Conservation (phyloP, 805 yeast genomes). For the Metschnikowia arizonensis region DNA sequence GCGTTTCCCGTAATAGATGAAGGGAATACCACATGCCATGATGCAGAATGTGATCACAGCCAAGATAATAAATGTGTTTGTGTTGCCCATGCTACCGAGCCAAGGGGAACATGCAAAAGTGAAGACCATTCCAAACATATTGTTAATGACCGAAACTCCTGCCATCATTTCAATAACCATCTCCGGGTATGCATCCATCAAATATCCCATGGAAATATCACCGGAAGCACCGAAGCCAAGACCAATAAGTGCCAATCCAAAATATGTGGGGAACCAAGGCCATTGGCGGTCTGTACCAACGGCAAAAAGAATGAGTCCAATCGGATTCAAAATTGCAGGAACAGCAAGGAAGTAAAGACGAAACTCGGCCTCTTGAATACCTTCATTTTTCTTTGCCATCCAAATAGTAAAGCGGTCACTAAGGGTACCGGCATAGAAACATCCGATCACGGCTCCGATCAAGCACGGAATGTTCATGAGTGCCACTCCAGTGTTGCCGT, state of each 20-base stretch:
- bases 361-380: slow-evolving; percentile 62
- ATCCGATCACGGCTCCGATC: slow-evolving; percentile 63
- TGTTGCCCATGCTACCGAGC: slow-evolving; percentile 54
- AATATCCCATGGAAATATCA: slow-evolving; percentile 63
- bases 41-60: slow-evolving; percentile 59
- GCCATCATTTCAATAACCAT: slow-evolving; percentile 70
- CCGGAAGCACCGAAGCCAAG: slow-evolving; percentile 70
- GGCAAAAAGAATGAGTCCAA: slow-evolving; percentile 62
- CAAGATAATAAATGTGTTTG: slow-evolving; percentile 55
- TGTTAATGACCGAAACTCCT: slow-evolving; percentile 62
- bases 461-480: slow-evolving; percentile 70
- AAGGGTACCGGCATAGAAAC: slow-evolving; percentile 57
- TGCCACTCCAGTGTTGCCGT: slow-evolving; percentile 63
- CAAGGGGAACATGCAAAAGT: slow-evolving; percentile 62
- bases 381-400: slow-evolving; percentile 57
- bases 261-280: slow-evolving; percentile 52
- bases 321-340: slow-evolving; percentile 56
- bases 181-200: slow-evolving; percentile 67
- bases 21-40: slow-evolving; percentile 54
- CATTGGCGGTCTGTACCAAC: slow-evolving; percentile 57
- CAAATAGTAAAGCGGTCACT: slow-evolving; percentile 59
- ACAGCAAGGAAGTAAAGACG: slow-evolving; percentile 54
- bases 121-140: slow-evolving; percentile 60
- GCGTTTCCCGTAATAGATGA: slow-evolving; percentile 55
- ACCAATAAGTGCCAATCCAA: slow-evolving; percentile 62